Percentiles rank a stretch among this genome's conserved stretches.
Evolutionary conservation across 306 rosid species (phyloP).

Genomic region (Glycine latifolia): DNA sequence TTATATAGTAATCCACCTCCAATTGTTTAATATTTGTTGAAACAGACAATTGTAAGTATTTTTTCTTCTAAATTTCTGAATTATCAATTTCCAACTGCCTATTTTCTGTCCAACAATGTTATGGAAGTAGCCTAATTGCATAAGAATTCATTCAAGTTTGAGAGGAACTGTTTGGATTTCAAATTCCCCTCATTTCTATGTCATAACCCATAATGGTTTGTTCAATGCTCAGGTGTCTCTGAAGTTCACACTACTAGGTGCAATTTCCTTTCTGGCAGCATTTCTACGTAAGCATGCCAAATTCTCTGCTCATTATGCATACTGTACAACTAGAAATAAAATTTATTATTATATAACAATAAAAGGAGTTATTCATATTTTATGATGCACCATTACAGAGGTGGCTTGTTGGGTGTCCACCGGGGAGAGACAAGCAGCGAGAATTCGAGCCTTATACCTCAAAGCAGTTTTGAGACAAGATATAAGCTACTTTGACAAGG

Average conservation of each 20-base stretch:
- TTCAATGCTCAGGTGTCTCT: conserved; percentile 61
- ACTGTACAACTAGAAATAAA: neutral
- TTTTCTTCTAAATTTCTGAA: too few species aligned
- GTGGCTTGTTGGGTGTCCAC: conserved; percentile 85
- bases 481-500: conserved; percentile 72
- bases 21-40: too few species aligned
- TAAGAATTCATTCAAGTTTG: neutral
- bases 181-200: conserved; percentile 30
- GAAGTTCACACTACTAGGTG: conserved; percentile 61
- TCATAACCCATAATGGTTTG: conserved; percentile 25
- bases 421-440: conserved; percentile 82
- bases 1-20: too few species aligned
- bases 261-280: conserved; percentile 59
- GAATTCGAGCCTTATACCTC: conserved; percentile 76
- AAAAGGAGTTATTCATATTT: neutral
- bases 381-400: conserved; percentile 53
- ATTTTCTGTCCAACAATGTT: too few species aligned
- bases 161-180: neutral
- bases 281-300: conserved; percentile 63
- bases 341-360: neutral
- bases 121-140: neutral
- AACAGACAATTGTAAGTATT: too few species aligned
- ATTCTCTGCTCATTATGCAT: conserved; percentile 36
- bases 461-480: conserved; percentile 85
- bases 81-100: too few species aligned